Conservation (phyloP, 108 stramenopile genomes). For the Skeletonema menzelii region DNA sequence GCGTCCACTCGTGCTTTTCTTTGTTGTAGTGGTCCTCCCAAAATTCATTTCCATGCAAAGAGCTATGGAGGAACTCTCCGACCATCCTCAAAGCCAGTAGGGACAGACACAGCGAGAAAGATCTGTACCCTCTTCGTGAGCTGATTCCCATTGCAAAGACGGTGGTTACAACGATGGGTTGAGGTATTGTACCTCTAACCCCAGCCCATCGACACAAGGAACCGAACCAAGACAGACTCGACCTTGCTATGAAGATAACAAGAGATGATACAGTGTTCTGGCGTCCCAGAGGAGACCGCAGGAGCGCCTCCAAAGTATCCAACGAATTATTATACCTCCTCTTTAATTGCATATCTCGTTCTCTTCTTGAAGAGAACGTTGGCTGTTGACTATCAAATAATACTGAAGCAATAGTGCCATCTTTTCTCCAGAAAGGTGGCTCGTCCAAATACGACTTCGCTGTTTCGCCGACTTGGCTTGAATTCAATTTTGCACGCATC, state of each 20-base stretch:
- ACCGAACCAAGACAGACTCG: constrained; percentile 29
- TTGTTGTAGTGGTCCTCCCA: constrained; percentile 57
- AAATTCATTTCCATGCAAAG: constrained; percentile 59
- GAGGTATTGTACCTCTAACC: constrained; percentile 66
- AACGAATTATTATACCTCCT: constrained; percentile 1
- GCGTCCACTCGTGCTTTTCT: constrained; percentile 19
- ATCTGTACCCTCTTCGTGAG: constrained; percentile 40
- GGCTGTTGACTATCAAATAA: constrained; percentile 32
- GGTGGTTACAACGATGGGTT: constrained; percentile 63
- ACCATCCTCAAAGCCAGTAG: constrained; percentile 58
- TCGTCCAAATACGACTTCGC: constrained; percentile 25
- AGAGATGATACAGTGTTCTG: constrained; percentile 35
- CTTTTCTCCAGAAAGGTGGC: constrained; percentile 39
- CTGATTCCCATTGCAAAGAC: constrained; percentile 44
- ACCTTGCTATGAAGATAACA: constrained; percentile 22
- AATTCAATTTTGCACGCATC: constrained; percentile 23
- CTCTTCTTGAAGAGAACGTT: not conserved
- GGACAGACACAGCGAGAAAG: constrained; percentile 47
- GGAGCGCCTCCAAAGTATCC: constrained; percentile 21
- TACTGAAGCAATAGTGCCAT: constrained; percentile 32
- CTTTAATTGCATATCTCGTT: not conserved
- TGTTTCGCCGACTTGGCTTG: not conserved
- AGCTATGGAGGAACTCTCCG: constrained; percentile 72
- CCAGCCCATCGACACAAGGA: constrained; percentile 68
- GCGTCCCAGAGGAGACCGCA: constrained; percentile 27